A percentile compares a stretch with the other conserved stretches of the same genome.
Evolutionary conservation across 2,329 filamentous ascomycete genomes (phyloP).

Genomic region (Arachnomyces sp.): DNA sequence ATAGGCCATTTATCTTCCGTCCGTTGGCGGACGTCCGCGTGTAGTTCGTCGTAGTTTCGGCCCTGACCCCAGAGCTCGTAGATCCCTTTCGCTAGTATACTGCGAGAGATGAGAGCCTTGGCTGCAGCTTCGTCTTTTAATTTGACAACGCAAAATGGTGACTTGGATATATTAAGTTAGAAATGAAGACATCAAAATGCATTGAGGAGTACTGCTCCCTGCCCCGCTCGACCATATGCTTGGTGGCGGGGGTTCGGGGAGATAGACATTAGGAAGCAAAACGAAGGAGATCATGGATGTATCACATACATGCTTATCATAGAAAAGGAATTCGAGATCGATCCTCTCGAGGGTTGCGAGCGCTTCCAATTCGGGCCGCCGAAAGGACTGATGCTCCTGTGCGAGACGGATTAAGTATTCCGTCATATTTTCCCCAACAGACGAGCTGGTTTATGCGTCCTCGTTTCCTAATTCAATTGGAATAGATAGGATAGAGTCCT

Average conservation of each 20-base stretch:
- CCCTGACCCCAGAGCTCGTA: constrained; percentile 84
- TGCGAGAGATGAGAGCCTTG: constrained; percentile 59
- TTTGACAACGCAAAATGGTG: constrained; percentile 73
- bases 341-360: constrained; percentile 62
- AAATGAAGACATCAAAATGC: constrained; percentile 6
- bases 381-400: constrained; percentile 86
- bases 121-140: constrained; percentile 60
- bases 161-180: constrained; percentile 45
- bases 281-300: constrained; percentile 5
- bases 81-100: constrained; percentile 72
- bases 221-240: too few relatives aligned
- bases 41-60: constrained; percentile 57
- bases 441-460: constrained; percentile 50
- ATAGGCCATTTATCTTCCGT: constrained; percentile 58
- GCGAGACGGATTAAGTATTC: constrained; percentile 84
- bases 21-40: constrained; percentile 52
- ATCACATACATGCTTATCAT: constrained; percentile 60
- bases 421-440: constrained; percentile 30
- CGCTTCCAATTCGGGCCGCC: constrained; percentile 72
- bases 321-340: constrained; percentile 63
- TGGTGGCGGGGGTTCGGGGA: neutral
- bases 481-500: neutral
- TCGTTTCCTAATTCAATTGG: constrained; percentile 37
- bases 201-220: neutral
- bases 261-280: neutral